Conservation (phyloP, 176 grass and related monocot species). For the Echinochloa phyllopogon region DNA sequence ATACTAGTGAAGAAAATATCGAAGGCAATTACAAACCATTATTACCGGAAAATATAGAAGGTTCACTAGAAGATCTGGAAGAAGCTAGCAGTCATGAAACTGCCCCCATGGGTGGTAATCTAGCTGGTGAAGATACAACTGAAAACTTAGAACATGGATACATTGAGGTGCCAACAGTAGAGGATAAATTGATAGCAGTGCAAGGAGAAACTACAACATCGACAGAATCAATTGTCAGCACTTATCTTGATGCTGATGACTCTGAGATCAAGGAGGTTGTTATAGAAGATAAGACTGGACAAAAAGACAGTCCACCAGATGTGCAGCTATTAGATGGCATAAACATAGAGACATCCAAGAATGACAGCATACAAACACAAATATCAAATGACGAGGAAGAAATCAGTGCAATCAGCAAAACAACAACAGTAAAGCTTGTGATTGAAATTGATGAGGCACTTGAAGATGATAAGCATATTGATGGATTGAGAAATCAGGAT, state of each 20-base stretch:
- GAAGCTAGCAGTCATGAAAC: conserved; percentile 39
- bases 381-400: conserved; percentile 32
- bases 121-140: conserved; percentile 31
- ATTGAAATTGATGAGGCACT: not conserved
- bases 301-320: conserved; percentile 28
- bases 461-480: conserved; percentile 23
- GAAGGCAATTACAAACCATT: not conserved
- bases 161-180: conserved; percentile 26
- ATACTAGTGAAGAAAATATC: conserved; percentile 24
- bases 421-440: conserved; percentile 7
- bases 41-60: conserved; percentile 37
- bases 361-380: not conserved
- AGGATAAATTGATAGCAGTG: conserved; percentile 19
- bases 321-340: conserved; percentile 24
- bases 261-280: conserved; percentile 55
- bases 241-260: conserved; percentile 49
- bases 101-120: conserved; percentile 18
- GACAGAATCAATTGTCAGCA: conserved; percentile 40
- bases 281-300: conserved; percentile 42
- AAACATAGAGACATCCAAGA: conserved; percentile 28
- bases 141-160: conserved; percentile 38
- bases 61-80: conserved; percentile 24
- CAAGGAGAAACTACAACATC: conserved; percentile 45
- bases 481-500: conserved; percentile 1
- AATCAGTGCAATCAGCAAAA: conserved; percentile 36